Percentiles rank a stretch among this genome's conserved stretches.
Conservation (phyloP, 192 early-diverging fungal genomes). For the Backusella westeae region DNA sequence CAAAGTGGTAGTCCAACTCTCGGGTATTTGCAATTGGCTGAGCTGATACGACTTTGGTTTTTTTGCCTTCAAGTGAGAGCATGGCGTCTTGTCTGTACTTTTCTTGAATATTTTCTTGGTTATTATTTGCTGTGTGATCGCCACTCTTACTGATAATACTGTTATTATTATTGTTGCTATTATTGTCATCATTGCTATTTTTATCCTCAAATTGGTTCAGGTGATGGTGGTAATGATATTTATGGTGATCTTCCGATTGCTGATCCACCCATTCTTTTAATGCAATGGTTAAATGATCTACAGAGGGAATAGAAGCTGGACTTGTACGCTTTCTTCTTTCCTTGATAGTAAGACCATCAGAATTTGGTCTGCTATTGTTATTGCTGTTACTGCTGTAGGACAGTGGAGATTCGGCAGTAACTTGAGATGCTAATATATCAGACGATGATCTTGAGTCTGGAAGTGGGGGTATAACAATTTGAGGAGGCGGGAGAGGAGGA, state of each 20-base stretch:
- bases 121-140: background rate
- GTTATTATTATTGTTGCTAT: background rate
- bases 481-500: background rate
- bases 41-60: background rate
- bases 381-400: background rate
- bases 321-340: slow-evolving; percentile 10
- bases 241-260: background rate
- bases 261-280: background rate
- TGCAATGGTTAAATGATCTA: slow-evolving; percentile 5
- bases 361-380: background rate
- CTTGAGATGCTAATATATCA: background rate
- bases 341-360: background rate
- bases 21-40: background rate
- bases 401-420: background rate
- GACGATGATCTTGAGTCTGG: background rate
- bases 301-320: slow-evolving; percentile 3
- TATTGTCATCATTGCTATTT: background rate
- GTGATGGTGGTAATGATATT: background rate
- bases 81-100: slow-evolving; percentile 17
- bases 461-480: background rate
- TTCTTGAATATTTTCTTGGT: background rate
- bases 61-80: slow-evolving; percentile 9
- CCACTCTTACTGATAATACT: background rate
- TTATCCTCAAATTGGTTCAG: background rate
- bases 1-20: slow-evolving; percentile 10